Conservation (phyloP, 345 rosid species). For the Mercurialis annua region DNA sequence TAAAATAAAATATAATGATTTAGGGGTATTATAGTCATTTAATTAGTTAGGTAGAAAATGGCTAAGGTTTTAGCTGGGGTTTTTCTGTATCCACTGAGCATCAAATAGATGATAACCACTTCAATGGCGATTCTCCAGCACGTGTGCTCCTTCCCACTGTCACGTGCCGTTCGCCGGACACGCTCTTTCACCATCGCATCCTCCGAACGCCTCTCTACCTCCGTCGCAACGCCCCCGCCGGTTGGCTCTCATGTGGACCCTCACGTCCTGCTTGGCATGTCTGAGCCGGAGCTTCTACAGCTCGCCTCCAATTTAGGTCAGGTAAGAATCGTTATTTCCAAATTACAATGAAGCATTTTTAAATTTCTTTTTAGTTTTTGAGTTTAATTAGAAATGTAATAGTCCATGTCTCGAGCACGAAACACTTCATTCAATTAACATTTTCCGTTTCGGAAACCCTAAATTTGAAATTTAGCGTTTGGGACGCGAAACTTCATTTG, state of each 20-base stretch:
- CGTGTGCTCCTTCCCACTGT: constrained; percentile 46
- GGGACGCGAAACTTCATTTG: too few relatives aligned
- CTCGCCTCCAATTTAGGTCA: constrained; percentile 78
- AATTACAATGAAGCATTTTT: too few relatives aligned
- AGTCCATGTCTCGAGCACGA: too few relatives aligned
- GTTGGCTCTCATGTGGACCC: constrained; percentile 55
- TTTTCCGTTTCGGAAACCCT: too few relatives aligned
- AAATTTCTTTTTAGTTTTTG: neutral
- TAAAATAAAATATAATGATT: neutral
- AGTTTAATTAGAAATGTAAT: neutral
- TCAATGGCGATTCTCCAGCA: constrained; percentile 64
- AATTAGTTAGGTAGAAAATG: neutral
- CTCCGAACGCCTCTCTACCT: constrained; percentile 29
- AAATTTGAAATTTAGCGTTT: too few relatives aligned
- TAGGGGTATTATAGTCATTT: too few relatives aligned
- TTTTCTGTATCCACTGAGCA: neutral
- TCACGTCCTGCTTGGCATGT: constrained; percentile 82
- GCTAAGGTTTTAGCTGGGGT: constrained; percentile 14
- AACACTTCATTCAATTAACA: too few relatives aligned
- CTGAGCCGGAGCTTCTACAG: constrained; percentile 83
- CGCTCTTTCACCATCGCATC: constrained; percentile 34
- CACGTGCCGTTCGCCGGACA: constrained; percentile 43
- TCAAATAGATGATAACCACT: constrained; percentile 34
- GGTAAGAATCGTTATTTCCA: too few relatives aligned
- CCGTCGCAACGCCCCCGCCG: constrained; percentile 24